Evolutionary conservation across 257 asterid genomes (phyloP), one percentile per base, ranked within the genome.

Genomic region (Paraleonurus japonicus): DNA sequence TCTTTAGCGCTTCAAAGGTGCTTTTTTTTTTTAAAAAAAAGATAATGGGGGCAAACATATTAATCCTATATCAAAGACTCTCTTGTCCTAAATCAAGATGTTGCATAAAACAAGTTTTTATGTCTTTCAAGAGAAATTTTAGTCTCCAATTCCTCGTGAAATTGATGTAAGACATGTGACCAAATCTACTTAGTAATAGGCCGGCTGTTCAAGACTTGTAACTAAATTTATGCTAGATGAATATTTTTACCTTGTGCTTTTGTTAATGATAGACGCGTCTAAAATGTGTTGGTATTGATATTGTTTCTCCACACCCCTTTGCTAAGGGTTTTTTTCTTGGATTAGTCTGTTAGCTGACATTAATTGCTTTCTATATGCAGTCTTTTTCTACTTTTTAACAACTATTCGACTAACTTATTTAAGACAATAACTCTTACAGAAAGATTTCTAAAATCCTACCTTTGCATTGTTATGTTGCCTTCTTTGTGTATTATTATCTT

Each of bases 281-380:
- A 39, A 39, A 37, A 2, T 37, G 9, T 69, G 50, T 48, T 66
- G 24, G 9, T 5, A 3, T 48, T 28, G 33, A 48, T 19, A 28
- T 9, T 4, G 28, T 22, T 54, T 13, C 26, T 24, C 47, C 27
- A 54, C 24, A 63, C 35, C 54, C 33, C 13, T 54, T 15, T 4
- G 51, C 58, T 27, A 16, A 23, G 22, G 13, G 1, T 22, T 54
- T n/a, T 11, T 13, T 37, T 35, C 69, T 20, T 62, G 17, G 24
- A 63, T 8, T 63, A 37, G 32, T 63, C 69, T 63, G 30, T 63
- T 63, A 63, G 48, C 68, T 63, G 54, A 33, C 54, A 35, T 3
- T 35, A 62, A 35, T 17, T 30, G 48, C 47, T 28, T 28, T 60
- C 7, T n/a, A 37, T 41, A 64, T 41, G 69, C 55, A 64, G 55